Base-by-base conservation (phyloP, 2,329 filamentous ascomycete species). In the Sporothrix phasma region DNA sequence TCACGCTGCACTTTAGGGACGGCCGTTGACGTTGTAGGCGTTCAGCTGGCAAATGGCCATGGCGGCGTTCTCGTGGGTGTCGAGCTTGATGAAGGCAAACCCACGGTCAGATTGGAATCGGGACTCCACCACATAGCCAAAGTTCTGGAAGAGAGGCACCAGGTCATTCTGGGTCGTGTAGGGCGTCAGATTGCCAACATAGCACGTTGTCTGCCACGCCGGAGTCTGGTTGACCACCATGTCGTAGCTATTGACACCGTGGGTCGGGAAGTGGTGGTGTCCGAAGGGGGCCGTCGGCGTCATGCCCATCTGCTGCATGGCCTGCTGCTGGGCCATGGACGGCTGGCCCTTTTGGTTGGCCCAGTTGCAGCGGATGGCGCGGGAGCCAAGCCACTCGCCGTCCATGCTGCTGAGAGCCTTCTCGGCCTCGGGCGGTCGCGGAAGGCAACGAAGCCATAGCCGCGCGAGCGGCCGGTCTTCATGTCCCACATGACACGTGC, bases 401-500 rank as follows among this genome's bases (percentile, higher is more conserved):
- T 99, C 94, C 94, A 99, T 99, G 67, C 92, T 92, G 78, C 88
- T 96, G 72, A 99, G 78, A 1, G 94, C 93, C 78, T 97, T 96
- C 76, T 99, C 94, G 31, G 94, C 94, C 72, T 99, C 94, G 84
- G 80, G 68, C 93, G 90, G 68, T 99, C 94, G 67, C 93, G 89
- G 84, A 96, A 99, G 59, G 94, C 94, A 70, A 97, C 93, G 73
- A 99, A 99, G 13, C 94, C 94, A 73, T 99, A 99, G 66, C 94
- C 94, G 74, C 94, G 90, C 69, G 94, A 97, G 68, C 94, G 88
- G 69, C 94, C 94, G 41, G 94, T 99, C 84, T 99, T 99, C 94
- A 99, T 99, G 76, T 99, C 94, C 94, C 94, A 99, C 94, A 99
- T 99, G 68, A 99, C 94, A 72, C 94, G 92, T 66, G 94, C 94